Conservation (phyloP, 1,284 basidiomycete species). For the Boletellus deceptivus region DNA sequence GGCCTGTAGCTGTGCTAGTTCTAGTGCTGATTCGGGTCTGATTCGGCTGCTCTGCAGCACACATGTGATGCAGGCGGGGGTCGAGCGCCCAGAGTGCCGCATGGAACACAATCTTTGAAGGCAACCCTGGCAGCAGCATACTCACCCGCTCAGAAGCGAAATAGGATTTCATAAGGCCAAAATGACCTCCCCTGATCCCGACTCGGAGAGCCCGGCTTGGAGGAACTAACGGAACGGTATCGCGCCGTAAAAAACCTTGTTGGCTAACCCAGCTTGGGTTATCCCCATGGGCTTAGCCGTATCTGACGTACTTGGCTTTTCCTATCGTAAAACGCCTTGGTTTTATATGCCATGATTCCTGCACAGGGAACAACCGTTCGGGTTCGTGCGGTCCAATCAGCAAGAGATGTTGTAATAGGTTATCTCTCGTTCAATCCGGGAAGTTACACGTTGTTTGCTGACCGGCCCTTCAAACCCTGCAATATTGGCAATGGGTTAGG, state of each 20-base stretch:
- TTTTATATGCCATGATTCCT: neutral
- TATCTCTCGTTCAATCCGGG: conserved; percentile 2
- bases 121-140: neutral
- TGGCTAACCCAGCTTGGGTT: conserved; percentile 1
- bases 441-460: neutral
- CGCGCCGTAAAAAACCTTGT: neutral
- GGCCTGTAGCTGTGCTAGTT: conserved; percentile 1
- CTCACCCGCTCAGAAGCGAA: neutral
- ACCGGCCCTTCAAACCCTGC: neutral
- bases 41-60: neutral
- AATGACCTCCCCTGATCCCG: neutral
- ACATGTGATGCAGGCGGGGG: conserved; percentile 7
- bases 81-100: conserved; percentile 2
- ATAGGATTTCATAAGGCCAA: neutral
- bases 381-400: conserved; percentile 2
- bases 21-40: neutral
- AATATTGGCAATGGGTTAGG: neutral
- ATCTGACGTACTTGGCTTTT: neutral
- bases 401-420: neutral
- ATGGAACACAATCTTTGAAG: conserved; percentile 3
- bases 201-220: no score
- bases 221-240: no score
- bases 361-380: neutral
- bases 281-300: neutral
- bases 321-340: neutral